These are phyloP conservation scores for Flaveria robusta DNA, from an alignment of 129 eudicot species.

Conservation along the genomic window DNA sequence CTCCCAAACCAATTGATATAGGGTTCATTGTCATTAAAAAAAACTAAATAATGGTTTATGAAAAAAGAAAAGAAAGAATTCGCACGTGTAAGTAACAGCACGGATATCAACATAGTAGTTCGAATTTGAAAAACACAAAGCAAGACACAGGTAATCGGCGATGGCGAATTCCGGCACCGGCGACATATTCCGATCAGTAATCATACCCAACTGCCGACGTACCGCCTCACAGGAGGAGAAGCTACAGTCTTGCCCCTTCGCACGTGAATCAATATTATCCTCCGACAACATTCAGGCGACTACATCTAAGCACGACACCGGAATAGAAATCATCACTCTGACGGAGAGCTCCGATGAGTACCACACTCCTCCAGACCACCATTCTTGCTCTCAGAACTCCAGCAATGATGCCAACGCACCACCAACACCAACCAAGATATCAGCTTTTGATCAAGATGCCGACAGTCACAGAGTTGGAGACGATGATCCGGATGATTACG, in stretches of 20 bases:
- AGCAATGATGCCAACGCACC: conserved; percentile 31
- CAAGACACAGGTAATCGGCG: neutral
- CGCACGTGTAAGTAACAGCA: neutral
- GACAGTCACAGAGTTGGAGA: neutral
- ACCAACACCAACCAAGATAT: conserved; percentile 13
- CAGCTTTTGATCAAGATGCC: neutral
- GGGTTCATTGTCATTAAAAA: too few relatives aligned
- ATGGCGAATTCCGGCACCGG: conserved; percentile 37
- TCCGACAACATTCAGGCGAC: conserved; percentile 3
- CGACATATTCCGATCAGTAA: conserved; percentile 36
- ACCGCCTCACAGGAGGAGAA: conserved; percentile 44
- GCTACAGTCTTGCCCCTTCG: conserved; percentile 39
- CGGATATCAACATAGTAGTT: neutral
- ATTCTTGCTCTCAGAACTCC: conserved; percentile 25
- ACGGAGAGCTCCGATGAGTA: conserved; percentile 39
- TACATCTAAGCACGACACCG: conserved; percentile 27
- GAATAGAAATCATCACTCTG: conserved; percentile 35
- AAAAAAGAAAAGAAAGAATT: neutral
- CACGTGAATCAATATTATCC: conserved; percentile 34
- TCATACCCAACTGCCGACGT: conserved; percentile 30
- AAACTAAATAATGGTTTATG: too few relatives aligned
- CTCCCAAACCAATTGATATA: too few relatives aligned
- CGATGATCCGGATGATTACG: conserved; percentile 11
- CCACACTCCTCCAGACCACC: conserved; percentile 46
- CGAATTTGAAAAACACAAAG: neutral